These are phyloP conservation scores for Cystofilobasidium capitatum DNA, from an alignment of 768 basidiomycete species.

Conservation along the genomic window DNA sequence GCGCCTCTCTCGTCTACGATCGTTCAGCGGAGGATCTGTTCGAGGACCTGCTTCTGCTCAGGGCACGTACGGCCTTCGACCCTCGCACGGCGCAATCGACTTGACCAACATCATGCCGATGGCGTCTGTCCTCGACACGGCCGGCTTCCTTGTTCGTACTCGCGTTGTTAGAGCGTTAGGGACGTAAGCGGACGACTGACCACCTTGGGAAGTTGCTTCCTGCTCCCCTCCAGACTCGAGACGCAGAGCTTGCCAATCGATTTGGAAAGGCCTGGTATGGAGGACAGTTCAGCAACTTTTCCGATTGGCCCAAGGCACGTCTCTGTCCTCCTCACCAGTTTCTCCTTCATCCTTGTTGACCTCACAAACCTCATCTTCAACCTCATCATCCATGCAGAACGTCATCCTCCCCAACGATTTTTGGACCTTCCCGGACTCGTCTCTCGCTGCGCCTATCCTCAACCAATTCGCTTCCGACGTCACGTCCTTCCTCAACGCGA, in stretches of 20 bases:
- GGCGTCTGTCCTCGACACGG: conserved; percentile 30
- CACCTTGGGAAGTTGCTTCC: no score
- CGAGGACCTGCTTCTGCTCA: conserved; percentile 31
- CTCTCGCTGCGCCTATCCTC: conserved; percentile 28
- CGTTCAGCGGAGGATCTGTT: conserved; percentile 29
- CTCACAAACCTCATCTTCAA: not conserved
- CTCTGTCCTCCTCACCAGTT: no score
- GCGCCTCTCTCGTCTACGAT: conserved; percentile 12
- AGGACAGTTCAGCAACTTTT: conserved; percentile 29
- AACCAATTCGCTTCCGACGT: conserved; percentile 29
- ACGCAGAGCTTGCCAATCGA: conserved; percentile 27
- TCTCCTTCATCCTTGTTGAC: conserved; percentile 4
- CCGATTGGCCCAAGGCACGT: conserved; percentile 29
- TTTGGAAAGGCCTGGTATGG: conserved; percentile 35
- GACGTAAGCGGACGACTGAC: no score
- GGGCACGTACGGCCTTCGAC: conserved; percentile 35
- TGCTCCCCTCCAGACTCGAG: no score
- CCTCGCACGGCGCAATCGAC: conserved; percentile 31
- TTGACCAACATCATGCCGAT: conserved; percentile 33
- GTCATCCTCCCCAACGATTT: conserved; percentile 29
- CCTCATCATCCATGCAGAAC: conserved; percentile 16
- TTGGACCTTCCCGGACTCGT: conserved; percentile 29
- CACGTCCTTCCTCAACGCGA: conserved; percentile 27
- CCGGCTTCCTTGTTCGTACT: conserved; percentile 33
- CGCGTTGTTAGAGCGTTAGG: no score